Evolutionary conservation across 1,139 yeast species (phyloP).

Genomic region (Kazachstania sp.): DNA sequence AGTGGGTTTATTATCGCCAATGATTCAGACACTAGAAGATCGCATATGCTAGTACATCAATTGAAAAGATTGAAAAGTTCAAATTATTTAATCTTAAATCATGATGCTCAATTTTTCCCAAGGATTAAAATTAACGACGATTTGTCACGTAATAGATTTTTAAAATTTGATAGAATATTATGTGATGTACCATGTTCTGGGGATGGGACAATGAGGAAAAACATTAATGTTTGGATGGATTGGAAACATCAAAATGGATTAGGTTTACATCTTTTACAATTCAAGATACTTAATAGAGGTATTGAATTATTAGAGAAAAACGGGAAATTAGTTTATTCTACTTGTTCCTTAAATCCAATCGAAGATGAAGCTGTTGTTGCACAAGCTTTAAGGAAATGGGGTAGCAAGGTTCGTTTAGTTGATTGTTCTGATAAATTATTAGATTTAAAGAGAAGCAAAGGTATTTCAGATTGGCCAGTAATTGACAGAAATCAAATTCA

Average conservation of each 20-base stretch:
- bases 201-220: conserved; percentile 97
- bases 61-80: conserved; percentile 90
- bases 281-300: conserved; percentile 83
- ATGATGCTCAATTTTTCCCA: conserved; percentile 95
- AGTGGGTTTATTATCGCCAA: conserved; percentile 92
- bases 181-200: conserved; percentile 99
- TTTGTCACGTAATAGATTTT: conserved; percentile 35
- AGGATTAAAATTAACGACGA: conserved; percentile 46
- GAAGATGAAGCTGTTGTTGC: conserved; percentile 97
- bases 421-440: conserved; percentile 67
- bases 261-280: conserved; percentile 81
- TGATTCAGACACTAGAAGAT: conserved; percentile 89
- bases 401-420: conserved; percentile 53
- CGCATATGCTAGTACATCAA: conserved; percentile 97
- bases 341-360: conserved; percentile 91
- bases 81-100: conserved; percentile 90
- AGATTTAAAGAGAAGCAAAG: conserved; percentile 65
- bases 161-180: conserved; percentile 81
- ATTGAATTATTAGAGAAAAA: conserved; percentile 80
- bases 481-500: conserved; percentile 66
- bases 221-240: conserved; percentile 91
- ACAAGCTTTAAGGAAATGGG: conserved; percentile 78
- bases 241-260: conserved; percentile 84
- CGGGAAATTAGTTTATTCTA: conserved; percentile 90
- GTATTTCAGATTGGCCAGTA: conserved; percentile 78